A percentile compares a stretch with the other conserved stretches of the same genome.
Evolutionary conservation across 495 filamentous ascomycete genomes (phyloP).

Genomic region (Penicillium longicatenatum): DNA sequence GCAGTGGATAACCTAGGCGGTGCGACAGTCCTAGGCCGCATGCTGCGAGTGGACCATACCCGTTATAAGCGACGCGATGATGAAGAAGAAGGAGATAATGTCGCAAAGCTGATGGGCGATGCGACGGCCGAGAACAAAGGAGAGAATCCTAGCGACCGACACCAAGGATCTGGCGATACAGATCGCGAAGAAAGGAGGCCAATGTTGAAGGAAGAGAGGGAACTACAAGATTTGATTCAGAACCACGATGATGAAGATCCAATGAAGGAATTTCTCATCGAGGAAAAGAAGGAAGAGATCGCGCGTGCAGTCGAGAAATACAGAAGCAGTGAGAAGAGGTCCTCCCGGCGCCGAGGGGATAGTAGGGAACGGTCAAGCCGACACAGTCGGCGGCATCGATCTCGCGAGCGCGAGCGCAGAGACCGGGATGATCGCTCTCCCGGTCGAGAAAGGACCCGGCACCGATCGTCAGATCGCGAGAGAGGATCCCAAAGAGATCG

Average conservation of each 20-base stretch:
- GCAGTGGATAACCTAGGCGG: slow-evolving; percentile 96
- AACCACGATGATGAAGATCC: slow-evolving; percentile 95
- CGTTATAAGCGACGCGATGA: slow-evolving; percentile 87
- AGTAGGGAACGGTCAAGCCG: slow-evolving; percentile 47
- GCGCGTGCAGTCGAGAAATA: slow-evolving; percentile 64
- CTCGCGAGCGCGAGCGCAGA: slow-evolving; percentile 36
- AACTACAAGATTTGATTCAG: slow-evolving; percentile 71
- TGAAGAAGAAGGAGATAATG: slow-evolving; percentile 70
- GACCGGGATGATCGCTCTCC: slow-evolving; percentile 38
- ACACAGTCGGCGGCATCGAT: slow-evolving; percentile 59
- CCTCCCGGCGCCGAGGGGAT: slow-evolving; percentile 36
- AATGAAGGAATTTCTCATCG: slow-evolving; percentile 88
- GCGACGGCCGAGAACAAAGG: slow-evolving; percentile 28
- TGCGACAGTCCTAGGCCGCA: slow-evolving; percentile 75
- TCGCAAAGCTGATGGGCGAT: slow-evolving; percentile 43
- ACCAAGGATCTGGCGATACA: slow-evolving; percentile 32
- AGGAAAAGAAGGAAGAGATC: slow-evolving; percentile 88
- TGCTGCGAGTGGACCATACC: slow-evolving; percentile 88
- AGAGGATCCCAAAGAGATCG: slow-evolving; percentile 30
- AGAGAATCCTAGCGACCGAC: slow-evolving; percentile 34
- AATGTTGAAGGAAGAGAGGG: slow-evolving; percentile 69
- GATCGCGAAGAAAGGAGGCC: slow-evolving; percentile 42
- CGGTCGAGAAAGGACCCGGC: slow-evolving; percentile 29
- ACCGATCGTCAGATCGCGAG: slow-evolving; percentile 32
- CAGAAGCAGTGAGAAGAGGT: slow-evolving; percentile 44